Evolutionary conservation across 768 basidiomycete genomes (phyloP).

Genomic region (Panaeolus cyanescens): DNA sequence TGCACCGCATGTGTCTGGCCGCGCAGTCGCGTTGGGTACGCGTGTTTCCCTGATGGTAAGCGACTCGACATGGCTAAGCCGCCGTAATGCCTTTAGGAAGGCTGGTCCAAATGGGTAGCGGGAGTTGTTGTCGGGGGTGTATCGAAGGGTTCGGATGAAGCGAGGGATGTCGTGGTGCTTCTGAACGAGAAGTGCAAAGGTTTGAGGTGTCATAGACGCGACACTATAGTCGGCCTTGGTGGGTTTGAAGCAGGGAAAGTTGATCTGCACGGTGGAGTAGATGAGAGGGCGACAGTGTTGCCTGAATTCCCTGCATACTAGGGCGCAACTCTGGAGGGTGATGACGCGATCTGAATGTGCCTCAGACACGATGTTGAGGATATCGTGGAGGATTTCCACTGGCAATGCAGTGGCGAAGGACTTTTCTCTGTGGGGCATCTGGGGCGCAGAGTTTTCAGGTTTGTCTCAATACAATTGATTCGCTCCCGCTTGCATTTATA

Average conservation of each 20-base stretch:
- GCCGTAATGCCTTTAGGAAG: neutral
- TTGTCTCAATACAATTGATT: neutral
- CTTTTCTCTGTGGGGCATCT: conserved; percentile 2
- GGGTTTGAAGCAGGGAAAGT: neutral
- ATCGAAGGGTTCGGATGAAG: neutral
- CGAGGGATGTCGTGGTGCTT: neutral
- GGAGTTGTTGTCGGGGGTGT: conserved; percentile 1
- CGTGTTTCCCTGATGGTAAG: neutral
- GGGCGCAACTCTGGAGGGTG: neutral
- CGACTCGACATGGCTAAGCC: neutral
- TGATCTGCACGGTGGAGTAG: neutral
- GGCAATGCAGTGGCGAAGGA: neutral
- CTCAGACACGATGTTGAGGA: neutral
- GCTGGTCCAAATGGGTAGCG: conserved; percentile 1
- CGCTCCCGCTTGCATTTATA: neutral
- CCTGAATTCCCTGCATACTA: conserved; percentile 1
- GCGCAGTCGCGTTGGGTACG: neutral
- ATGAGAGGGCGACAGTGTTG: neutral
- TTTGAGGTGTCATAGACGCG: conserved; percentile 1
- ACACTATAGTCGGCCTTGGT: neutral
- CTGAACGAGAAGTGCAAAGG: neutral
- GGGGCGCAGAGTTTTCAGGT: neutral
- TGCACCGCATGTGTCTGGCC: neutral
- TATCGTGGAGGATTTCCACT: neutral
- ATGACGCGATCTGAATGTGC: neutral